A percentile compares a stretch with the other conserved stretches of the same genome.
Evolutionary conservation across 129 eudicot species (phyloP).

Genomic region (Flaveria ramosissima): DNA sequence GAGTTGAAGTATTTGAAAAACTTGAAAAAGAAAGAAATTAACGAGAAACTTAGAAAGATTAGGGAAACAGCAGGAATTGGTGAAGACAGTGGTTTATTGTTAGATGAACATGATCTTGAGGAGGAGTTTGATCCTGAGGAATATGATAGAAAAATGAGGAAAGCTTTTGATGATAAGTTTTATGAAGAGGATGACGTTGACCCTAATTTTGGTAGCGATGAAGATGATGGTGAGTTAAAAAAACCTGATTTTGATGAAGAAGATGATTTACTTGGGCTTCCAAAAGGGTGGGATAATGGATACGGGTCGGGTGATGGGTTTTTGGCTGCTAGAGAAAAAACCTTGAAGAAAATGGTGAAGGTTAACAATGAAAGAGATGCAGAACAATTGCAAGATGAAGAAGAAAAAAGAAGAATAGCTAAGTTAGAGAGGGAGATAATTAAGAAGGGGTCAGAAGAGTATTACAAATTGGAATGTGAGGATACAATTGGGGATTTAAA

Average conservation of each 20-base stretch:
- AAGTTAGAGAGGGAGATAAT: conserved; percentile 52
- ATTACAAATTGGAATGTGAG: conserved; percentile 78
- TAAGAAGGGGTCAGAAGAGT: conserved; percentile 66
- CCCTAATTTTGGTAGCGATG: conserved; percentile 67
- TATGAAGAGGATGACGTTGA: conserved; percentile 74
- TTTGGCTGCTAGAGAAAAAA: conserved; percentile 44
- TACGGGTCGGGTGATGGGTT: conserved; percentile 50
- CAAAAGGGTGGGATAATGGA: conserved; percentile 71
- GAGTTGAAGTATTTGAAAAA: conserved; percentile 88
- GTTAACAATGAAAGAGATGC: conserved; percentile 1
- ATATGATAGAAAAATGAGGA: conserved; percentile 77
- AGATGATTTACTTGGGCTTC: conserved; percentile 81
- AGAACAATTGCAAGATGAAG: conserved; percentile 32
- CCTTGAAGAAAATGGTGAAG: conserved; percentile 30
- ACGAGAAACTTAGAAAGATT: conserved; percentile 72
- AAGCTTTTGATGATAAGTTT: conserved; percentile 62
- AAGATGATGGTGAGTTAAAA: conserved; percentile 54
- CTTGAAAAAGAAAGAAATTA: conserved; percentile 81
- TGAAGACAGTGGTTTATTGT: conserved; percentile 36
- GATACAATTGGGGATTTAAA: conserved; percentile 76
- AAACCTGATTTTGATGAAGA: conserved; percentile 85
- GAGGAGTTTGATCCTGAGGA: conserved; percentile 79
- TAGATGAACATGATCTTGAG: conserved; percentile 74
- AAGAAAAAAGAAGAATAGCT: conserved; percentile 61
- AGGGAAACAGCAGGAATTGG: conserved; percentile 67